Base-by-base conservation (phyloP, 768 basidiomycete genomes). In the Pleurotus citrinopileatus region DNA sequence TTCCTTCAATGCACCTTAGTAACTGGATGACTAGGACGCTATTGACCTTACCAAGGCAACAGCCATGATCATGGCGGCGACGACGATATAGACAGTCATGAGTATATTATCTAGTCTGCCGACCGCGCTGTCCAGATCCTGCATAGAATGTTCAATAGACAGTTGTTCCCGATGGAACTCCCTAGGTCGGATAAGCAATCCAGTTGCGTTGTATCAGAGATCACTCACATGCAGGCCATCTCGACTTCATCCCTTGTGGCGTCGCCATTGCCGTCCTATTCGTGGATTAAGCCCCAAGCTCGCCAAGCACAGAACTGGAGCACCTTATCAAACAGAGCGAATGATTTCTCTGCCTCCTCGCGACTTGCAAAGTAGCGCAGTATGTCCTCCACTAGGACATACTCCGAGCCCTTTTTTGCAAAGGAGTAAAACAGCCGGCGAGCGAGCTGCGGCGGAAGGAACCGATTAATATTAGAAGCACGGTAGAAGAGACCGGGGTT, bases 381-480 rank as follows among this genome's bases (percentile, higher is more conserved):
- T 54, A 97, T 85, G 63, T 97, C 91, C 46, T 79, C 72, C 7
- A 88, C 72, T 43, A 80, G 63, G 40, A 95, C 60, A 55, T 74
- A 77, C 3, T 88, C 82, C 15, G 79, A 68, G 19, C 80, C 81
- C 2, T 78, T 76, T 59, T 81, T 79, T 3, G 78, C 75, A 70
- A 92, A 95, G 5, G 91, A 94, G 70, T 92, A 92, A 73, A 84
- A 97, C 36, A 97, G 71, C 32, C 93, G 77, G 46, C 89, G 81
- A 40, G 94, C 92, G 52, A 97, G 84, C 80, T 91, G 63, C n/a
- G 32, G 32, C 9, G n/a, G n/a, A n/a, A n/a, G n/a, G n/a, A n/a
- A n/a, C n/a, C n/a, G n/a, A n/a, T n/a, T n/a, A n/a, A n/a, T n/a
- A n/a, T n/a, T n/a, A n/a, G n/a, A n/a, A n/a, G 17, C 15, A 20